Evolutionary conservation across 805 yeast genomes (phyloP).

Genomic region (Schwanniomyces sp.): DNA sequence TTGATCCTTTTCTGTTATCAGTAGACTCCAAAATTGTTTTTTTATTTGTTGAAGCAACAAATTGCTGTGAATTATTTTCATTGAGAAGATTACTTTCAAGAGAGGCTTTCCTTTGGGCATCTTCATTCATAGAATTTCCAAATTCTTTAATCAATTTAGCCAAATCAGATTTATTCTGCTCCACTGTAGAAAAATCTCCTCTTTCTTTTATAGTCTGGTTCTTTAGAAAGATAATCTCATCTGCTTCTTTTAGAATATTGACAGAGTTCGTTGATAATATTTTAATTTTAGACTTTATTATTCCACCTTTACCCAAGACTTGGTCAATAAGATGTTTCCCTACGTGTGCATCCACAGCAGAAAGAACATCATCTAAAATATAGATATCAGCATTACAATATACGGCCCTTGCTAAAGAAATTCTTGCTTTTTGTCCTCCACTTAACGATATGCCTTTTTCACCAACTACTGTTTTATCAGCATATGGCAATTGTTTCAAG

Average conservation of each 20-base stretch:
- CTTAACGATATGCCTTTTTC: slow-evolving; percentile 43
- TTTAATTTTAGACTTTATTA: slow-evolving; percentile 32
- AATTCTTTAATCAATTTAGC: slow-evolving; percentile 37
- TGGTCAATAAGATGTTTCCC: slow-evolving; percentile 32
- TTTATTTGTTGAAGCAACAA: neutral
- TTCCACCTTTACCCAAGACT: slow-evolving; percentile 31
- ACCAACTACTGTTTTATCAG: slow-evolving; percentile 42
- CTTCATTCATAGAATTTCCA: slow-evolving; percentile 7
- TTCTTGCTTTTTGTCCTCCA: slow-evolving; percentile 45
- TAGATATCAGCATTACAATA: slow-evolving; percentile 40
- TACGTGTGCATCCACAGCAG: slow-evolving; percentile 47
- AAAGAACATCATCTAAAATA: slow-evolving; percentile 38
- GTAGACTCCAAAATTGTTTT: neutral
- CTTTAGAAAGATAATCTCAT: slow-evolving; percentile 29
- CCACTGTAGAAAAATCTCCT: slow-evolving; percentile 51
- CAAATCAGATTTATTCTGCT: slow-evolving; percentile 19
- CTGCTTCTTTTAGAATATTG: slow-evolving; percentile 33
- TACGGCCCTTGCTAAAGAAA: slow-evolving; percentile 42
- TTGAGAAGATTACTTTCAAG: neutral
- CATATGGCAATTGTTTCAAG: slow-evolving; percentile 36
- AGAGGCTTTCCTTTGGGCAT: neutral
- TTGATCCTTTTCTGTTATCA: neutral
- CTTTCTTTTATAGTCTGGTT: slow-evolving; percentile 29
- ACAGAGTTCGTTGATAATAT: slow-evolving; percentile 37
- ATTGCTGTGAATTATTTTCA: neutral